phyloP scores from a whole-genome alignment of 257 asterid species.

The Lithospermum erythrorhizon region DNA sequence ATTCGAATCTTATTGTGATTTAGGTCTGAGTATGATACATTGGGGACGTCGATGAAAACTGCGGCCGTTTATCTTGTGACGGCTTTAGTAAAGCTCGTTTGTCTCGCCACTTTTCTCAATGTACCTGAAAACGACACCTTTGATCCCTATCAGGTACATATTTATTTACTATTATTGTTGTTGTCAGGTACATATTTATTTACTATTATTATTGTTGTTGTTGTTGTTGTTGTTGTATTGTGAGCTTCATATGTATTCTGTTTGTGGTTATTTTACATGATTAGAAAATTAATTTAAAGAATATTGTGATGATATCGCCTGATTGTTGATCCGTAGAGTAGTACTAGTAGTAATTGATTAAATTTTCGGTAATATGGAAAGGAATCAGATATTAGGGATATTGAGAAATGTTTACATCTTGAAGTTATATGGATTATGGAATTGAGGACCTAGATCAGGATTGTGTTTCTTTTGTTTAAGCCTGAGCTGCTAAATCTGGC shows the following conservation, averaged over 20 bases:
- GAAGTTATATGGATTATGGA: no score
- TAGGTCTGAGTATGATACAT: conserved; percentile 96
- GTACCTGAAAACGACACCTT: conserved; percentile 86
- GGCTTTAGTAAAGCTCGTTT: conserved; percentile 87
- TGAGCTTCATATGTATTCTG: no score
- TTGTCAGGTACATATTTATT: conserved; percentile 38
- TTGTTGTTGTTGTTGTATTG: no score
- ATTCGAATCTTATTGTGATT: not conserved
- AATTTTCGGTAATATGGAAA: no score
- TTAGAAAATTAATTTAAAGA: no score
- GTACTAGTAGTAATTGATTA: not conserved
- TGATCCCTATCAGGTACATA: conserved; percentile 84
- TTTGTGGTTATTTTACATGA: not conserved
- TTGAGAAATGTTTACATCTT: not conserved
- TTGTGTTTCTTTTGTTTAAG: no score
- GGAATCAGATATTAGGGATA: not conserved
- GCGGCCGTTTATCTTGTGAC: conserved; percentile 80
- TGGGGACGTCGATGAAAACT: conserved; percentile 79
- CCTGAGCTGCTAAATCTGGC: no score
- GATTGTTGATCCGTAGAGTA: not conserved
- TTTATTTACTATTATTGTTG: not conserved
- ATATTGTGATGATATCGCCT: not conserved
- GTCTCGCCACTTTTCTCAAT: conserved; percentile 92
- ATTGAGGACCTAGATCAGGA: no score
- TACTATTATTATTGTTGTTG: not conserved